Base-by-base conservation (phyloP, 75 land plant genomes). In the Pinus albicaulis region DNA sequence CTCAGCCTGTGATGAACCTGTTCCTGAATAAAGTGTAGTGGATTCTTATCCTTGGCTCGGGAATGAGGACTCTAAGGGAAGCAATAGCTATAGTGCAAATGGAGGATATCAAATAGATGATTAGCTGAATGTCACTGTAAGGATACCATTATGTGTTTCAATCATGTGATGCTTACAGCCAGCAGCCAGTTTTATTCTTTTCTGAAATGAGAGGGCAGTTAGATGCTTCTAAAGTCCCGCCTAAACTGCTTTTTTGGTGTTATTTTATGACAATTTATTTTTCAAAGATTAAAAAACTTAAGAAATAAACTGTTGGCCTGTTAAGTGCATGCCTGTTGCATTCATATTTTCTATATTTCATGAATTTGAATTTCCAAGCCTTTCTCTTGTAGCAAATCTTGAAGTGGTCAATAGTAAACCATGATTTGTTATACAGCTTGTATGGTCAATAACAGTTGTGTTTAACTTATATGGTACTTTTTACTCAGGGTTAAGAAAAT, bases 311-410 rank as follows among this genome's bases (percentile, higher is more conserved):
- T 7, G 10, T 59, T 59, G 53, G 12, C 11, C 53, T 48, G 53
- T 22, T 12, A 24, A 63, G 14, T 63, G 26, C 11, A 17, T 28
- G 38, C 25, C 25, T 63, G 66, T 31, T 62, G 8, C 5, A 14
- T 62, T 10, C 28, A 62, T 15, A 24, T 62, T 48, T 1, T 62
- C 4, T 62, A 20, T 62, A 25, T 31, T 12, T 24, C 4, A 25
- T 62, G 65, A 62, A 62, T 62, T 62, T 62, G 31, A 62, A 62
- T 62, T 62, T 62, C 31, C 31, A 63, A 63, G 36, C 26, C 26
- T 20, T 25, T 61, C 64, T 61, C 64, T 61, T 61, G 14, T 24
- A 61, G 15, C 1, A 24, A 24, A 61, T 25, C 64, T 15, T 61
- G 31, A 14, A 61, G 31, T 5, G 13, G 15, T 24, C 2, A 26